These are phyloP conservation scores for Fusarium sp. DNA, from an alignment of 2,329 filamentous ascomycete species.

Conservation along the genomic window DNA sequence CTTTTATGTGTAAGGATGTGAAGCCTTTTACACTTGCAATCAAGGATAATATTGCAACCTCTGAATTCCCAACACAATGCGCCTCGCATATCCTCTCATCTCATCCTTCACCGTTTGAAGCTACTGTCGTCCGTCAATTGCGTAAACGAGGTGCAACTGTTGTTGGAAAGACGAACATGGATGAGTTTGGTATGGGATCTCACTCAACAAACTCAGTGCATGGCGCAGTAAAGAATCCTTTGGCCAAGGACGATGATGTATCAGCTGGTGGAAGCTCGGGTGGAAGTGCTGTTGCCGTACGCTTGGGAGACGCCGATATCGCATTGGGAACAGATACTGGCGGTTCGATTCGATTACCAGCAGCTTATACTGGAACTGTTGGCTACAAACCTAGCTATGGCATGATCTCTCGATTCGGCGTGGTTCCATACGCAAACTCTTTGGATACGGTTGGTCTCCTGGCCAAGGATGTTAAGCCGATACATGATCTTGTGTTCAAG, in stretches of 20 bases:
- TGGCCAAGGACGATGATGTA: conserved; percentile 54
- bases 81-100: conserved; percentile 79
- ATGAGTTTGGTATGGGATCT: conserved; percentile 96
- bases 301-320: conserved; percentile 65
- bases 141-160: conserved; percentile 71
- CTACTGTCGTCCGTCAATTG: conserved; percentile 80
- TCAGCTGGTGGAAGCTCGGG: conserved; percentile 93
- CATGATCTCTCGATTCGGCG: conserved; percentile 84
- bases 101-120: conserved; percentile 82
- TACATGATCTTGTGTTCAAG: conserved; percentile 66
- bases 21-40: conserved; percentile 66
- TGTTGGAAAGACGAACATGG: conserved; percentile 88
- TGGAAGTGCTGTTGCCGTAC: conserved; percentile 89
- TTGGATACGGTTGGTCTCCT: conserved; percentile 90
- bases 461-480: conserved; percentile 63
- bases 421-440: conserved; percentile 92
- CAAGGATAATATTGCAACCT: conserved; percentile 82
- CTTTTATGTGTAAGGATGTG: conserved; percentile 37
- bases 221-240: conserved; percentile 70
- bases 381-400: conserved; percentile 96
- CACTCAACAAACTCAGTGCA: conserved; percentile 79
- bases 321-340: conserved; percentile 95
- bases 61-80: conserved; percentile 79
- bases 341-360: conserved; percentile 87
- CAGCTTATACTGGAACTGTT: conserved; percentile 84